Conservation (phyloP, 495 filamentous ascomycete species). For the Rostrohypoxylon terebratum region DNA sequence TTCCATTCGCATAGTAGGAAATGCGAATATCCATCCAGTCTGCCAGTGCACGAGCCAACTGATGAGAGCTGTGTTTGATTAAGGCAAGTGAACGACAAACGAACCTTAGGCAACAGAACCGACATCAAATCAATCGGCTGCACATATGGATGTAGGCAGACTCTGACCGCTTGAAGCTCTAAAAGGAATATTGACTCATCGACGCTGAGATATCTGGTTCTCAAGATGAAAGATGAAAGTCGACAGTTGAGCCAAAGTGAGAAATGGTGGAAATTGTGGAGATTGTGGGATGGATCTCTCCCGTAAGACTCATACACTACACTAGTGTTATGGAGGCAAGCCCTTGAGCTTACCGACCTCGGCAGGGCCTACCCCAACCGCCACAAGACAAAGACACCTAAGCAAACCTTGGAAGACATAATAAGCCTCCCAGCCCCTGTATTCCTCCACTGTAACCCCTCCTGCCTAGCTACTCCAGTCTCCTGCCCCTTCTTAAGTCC, state of each 20-base stretch:
- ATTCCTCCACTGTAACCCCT: slow-evolving; percentile 11
- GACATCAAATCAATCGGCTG: background rate
- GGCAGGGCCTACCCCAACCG: background rate
- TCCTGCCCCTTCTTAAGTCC: no score
- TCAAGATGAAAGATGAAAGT: slow-evolving; percentile 5
- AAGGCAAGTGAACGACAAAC: slow-evolving; percentile 12
- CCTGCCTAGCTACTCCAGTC: no score
- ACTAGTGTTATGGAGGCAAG: no score
- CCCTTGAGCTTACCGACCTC: no score
- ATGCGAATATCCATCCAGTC: background rate
- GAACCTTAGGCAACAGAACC: slow-evolving; percentile 21
- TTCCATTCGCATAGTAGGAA: background rate
- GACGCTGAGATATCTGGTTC: background rate
- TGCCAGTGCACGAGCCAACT: background rate
- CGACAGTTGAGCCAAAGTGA: background rate
- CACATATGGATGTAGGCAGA: slow-evolving; percentile 5
- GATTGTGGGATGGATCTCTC: background rate
- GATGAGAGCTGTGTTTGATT: background rate
- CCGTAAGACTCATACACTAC: no score
- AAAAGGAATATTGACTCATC: slow-evolving; percentile 18
- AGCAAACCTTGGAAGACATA: no score
- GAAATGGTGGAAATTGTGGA: slow-evolving; percentile 8
- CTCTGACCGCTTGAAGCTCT: background rate
- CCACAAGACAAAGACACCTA: slow-evolving; percentile 33
- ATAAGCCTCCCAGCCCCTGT: slow-evolving; percentile 15